Percentiles rank a stretch among this genome's conserved stretches.
phyloP scores from a whole-genome alignment of 352 stramenopile species.

The Phytophthora colocasiae region DNA sequence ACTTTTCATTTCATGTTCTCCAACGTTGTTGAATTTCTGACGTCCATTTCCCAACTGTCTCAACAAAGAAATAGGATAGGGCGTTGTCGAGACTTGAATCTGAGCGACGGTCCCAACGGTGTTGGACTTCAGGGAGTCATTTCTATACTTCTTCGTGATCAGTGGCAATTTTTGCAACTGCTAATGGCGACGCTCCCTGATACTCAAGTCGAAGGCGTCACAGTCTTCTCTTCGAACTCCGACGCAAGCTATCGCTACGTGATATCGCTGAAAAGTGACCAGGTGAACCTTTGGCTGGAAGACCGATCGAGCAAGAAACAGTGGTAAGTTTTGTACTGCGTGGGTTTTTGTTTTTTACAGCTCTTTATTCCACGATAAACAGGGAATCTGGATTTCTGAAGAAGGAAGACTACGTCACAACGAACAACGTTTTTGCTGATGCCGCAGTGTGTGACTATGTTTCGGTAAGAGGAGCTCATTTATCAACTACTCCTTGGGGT shows the following conservation, averaged over 20 bases:
- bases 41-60: too few relatives aligned
- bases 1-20: too few relatives aligned
- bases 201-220: background rate
- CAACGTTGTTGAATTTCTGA: too few relatives aligned
- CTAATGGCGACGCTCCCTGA: background rate
- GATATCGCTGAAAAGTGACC: background rate
- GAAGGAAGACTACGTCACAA: constrained; percentile 2
- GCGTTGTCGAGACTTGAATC: background rate
- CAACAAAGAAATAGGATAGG: too few relatives aligned
- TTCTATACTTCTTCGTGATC: too few relatives aligned
- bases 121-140: too few relatives aligned
- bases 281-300: background rate
- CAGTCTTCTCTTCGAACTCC: background rate
- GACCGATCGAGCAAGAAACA: background rate
- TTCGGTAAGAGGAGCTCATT: background rate
- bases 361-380: background rate
- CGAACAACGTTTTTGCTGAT: background rate
- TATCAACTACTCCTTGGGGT: too few relatives aligned
- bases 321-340: background rate
- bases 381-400: constrained; percentile 5
- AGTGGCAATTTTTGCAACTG: too few relatives aligned
- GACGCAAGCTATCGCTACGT: background rate
- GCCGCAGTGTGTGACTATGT: background rate
- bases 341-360: too few relatives aligned
- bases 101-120: too few relatives aligned